Evolutionary conservation across 1,284 basidiomycete genomes (phyloP), one percentile per base, ranked within the genome.

Genomic region (Papiliotrema flavescens): DNA sequence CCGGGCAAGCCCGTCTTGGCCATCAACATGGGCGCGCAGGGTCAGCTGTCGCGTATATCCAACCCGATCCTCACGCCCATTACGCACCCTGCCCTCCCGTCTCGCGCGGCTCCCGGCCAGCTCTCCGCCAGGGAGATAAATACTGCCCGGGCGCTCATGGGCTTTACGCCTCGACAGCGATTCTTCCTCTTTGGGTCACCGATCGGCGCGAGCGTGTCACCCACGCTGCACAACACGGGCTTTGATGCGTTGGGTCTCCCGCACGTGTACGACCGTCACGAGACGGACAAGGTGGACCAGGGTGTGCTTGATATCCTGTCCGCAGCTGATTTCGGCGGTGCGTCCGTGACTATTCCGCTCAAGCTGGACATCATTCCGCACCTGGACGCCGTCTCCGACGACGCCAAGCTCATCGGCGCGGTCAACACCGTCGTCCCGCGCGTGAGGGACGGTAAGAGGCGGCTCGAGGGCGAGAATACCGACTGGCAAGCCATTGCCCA

Each of bases 301-400:
- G 80, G 82, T 48, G 80, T 96, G 60, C 82, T 82, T 63, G 77
- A 80, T 0, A 80, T 85, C 1, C 78, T 98, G 15, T 74, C 80
- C 0, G 79, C 83, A 8, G 80, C 84, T 0, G 83, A 86, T 51
- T 98, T 98, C 75, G 95, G 95, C 17, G 95, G 95, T 3, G 94
- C 94, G 7, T 92, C 89, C 6, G 92, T 98, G 23, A 99, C 96
- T 4, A 95, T 96, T 60, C 93, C 93, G 2, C 86, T 87, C 80
- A 97, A 97, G 77, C 79, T 94, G 41, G 87, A 90, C 56, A 81
- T 96, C 61, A 89, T 96, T 47, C 82, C 86, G 1, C 79, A 88
- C 14, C 81, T 97, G 36, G 85, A 91, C 63, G 77, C 79, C 42
- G 77, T 96, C 36, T 89, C 90, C 0, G 83, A 84, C 2, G 85